A percentile compares a stretch with the other conserved stretches of the same genome.
These are phyloP conservation scores for Eremomyces bilateralis DNA, from an alignment of 495 filamentous ascomycete species.

Conservation along the genomic window DNA sequence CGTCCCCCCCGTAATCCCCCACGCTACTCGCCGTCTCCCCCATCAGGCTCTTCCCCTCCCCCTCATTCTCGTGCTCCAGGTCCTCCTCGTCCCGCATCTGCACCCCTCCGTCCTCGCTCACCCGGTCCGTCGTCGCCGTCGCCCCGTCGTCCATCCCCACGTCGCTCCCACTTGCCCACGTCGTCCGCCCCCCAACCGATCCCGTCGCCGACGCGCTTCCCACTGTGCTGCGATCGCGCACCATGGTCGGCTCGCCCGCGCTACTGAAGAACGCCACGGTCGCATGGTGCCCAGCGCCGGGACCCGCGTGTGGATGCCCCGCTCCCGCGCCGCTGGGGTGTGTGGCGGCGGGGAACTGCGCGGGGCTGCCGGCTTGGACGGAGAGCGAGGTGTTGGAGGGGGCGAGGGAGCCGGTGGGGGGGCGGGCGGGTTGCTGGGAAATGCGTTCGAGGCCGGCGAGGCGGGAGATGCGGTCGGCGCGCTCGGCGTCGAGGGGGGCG, in stretches of 20 bases:
- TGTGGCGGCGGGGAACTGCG: too few relatives aligned
- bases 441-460: conserved; percentile 70
- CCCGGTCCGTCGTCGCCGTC: conserved; percentile 38
- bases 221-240: conserved; percentile 56
- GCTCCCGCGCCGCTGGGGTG: conserved; percentile 16
- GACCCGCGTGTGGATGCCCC: conserved; percentile 13
- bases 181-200: conserved; percentile 48
- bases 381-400: conserved; percentile 4
- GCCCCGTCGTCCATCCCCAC: too few relatives aligned
- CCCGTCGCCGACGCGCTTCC: conserved; percentile 64
- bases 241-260: conserved; percentile 28
- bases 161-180: conserved; percentile 49
- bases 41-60: conserved; percentile 23
- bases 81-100: background rate
- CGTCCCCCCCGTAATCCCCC: too few relatives aligned
- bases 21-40: conserved; percentile 39
- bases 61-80: conserved; percentile 3
- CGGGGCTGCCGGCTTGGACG: background rate
- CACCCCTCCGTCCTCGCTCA: conserved; percentile 29
- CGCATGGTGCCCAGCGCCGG: conserved; percentile 1
- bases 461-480: conserved; percentile 80
- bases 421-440: conserved; percentile 41
- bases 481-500: conserved; percentile 70
- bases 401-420: conserved; percentile 4
- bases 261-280: conserved; percentile 44